Conservation (phyloP, 73 alveolate species). For the Paraurostyla sp. region DNA sequence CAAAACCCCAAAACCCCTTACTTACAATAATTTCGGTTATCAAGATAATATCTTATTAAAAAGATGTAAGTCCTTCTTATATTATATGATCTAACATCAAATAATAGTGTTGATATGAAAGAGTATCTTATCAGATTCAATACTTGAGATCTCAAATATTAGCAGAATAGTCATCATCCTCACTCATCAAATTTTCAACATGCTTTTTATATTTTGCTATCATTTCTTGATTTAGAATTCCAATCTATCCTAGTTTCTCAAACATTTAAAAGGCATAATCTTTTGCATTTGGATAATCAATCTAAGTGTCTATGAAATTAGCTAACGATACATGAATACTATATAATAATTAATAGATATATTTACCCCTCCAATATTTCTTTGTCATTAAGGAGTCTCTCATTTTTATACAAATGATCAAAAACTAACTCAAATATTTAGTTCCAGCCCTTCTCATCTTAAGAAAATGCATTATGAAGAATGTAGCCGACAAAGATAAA, state of each 20-base stretch:
- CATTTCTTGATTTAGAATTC: constrained; percentile 6
- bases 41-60: too few relatives aligned
- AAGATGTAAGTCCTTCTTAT: constrained; percentile 15
- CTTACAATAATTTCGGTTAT: too few relatives aligned
- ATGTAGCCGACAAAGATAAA: constrained; percentile 57
- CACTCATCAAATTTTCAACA: constrained; percentile 49
- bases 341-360: background rate
- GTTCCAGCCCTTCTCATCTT: constrained; percentile 40
- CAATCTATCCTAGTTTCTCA: background rate
- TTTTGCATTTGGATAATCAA: constrained; percentile 63
- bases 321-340: constrained; percentile 69
- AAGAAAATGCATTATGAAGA: constrained; percentile 55
- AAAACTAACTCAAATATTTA: background rate
- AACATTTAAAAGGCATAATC: constrained; percentile 39
- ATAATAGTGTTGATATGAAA: background rate
- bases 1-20: too few relatives aligned
- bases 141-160: too few relatives aligned
- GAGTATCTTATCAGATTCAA: constrained; percentile 15
- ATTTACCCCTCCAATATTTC: constrained; percentile 68
- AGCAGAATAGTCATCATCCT: constrained; percentile 15
- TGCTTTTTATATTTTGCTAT: constrained; percentile 57
- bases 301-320: constrained; percentile 52
- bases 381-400: background rate
- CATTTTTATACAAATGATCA: background rate
- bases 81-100: background rate